A percentile compares a stretch with the other conserved stretches of the same genome.
Evolutionary conservation across 768 basidiomycete genomes (phyloP).

Genomic region (Boletus subcaerulescens): DNA sequence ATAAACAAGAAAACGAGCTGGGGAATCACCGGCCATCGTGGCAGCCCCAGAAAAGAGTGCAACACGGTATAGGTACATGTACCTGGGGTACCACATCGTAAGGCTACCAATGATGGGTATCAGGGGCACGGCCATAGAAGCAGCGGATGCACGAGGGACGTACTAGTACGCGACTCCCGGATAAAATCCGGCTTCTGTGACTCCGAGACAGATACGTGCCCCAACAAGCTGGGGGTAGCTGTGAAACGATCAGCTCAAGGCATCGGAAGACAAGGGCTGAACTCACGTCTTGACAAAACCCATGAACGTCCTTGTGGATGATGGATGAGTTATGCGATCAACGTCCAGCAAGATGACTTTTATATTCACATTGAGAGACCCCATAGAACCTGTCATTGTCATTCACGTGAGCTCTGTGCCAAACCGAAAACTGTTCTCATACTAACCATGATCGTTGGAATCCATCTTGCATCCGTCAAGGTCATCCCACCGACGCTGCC

Average conservation of each 20-base stretch:
- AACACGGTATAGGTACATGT: constrained; percentile 4
- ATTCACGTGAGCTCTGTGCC: background rate
- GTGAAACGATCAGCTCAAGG: background rate
- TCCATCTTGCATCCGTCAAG: background rate
- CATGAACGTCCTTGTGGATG: background rate
- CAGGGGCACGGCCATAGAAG: too few relatives aligned
- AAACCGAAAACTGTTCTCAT: background rate
- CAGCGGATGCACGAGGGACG: background rate
- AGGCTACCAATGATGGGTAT: background rate
- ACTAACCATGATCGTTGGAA: constrained; percentile 3
- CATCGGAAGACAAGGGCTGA: background rate
- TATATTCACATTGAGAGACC: background rate
- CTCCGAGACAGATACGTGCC: background rate
- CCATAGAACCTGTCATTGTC: background rate
- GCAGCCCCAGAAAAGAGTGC: constrained; percentile 4
- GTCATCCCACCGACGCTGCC: background rate
- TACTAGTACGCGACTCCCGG: constrained; percentile 1
- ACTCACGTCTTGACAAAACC: constrained; percentile 1
- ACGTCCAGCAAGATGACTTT: background rate
- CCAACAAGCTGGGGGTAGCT: constrained; percentile 3
- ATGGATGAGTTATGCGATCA: background rate
- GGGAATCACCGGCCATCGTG: background rate
- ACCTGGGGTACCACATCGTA: constrained; percentile 4
- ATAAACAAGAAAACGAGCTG: background rate
- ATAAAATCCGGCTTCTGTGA: constrained; percentile 2